Percentiles rank a stretch among this genome's conserved stretches.
Conservation (phyloP, 192 early-diverging fungal species). For the Umbelopsis sp. region DNA sequence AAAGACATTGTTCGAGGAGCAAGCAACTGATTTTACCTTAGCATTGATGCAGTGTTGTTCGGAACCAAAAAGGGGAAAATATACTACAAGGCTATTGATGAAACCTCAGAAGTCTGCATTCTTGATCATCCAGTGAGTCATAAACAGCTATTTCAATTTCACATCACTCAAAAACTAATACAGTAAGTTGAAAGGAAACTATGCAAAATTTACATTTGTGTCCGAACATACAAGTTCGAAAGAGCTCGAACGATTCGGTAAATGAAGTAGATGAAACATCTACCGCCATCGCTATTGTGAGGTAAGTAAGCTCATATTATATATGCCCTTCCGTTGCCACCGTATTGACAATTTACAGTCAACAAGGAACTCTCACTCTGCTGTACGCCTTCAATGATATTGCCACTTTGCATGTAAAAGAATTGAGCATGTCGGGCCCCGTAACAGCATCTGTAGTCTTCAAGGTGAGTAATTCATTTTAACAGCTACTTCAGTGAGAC, state of each 20-base stretch:
- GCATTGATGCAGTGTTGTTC: not conserved
- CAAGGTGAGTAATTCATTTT: not conserved
- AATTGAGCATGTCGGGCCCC: not conserved
- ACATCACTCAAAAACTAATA: not conserved
- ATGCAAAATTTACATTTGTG: not conserved
- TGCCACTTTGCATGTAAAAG: not conserved
- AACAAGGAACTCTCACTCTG: not conserved
- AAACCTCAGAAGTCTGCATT: not conserved
- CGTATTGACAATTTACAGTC: not conserved
- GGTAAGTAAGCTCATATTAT: not conserved
- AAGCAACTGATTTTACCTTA: not conserved
- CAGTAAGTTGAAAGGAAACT: not conserved
- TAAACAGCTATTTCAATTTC: not conserved
- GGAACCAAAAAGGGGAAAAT: not conserved
- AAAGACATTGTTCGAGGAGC: not conserved
- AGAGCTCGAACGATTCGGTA: not conserved
- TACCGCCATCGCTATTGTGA: not conserved
- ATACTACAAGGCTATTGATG: constrained; percentile 12
- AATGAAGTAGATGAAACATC: not conserved
- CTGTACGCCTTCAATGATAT: not conserved
- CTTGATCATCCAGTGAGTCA: not conserved
- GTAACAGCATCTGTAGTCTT: not conserved
- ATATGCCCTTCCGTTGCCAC: not conserved
- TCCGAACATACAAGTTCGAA: too few relatives aligned
- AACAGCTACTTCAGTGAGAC: too few relatives aligned